These are phyloP conservation scores for Lantana camara DNA, from an alignment of 257 asterid genomes.

Conservation along the genomic window DNA sequence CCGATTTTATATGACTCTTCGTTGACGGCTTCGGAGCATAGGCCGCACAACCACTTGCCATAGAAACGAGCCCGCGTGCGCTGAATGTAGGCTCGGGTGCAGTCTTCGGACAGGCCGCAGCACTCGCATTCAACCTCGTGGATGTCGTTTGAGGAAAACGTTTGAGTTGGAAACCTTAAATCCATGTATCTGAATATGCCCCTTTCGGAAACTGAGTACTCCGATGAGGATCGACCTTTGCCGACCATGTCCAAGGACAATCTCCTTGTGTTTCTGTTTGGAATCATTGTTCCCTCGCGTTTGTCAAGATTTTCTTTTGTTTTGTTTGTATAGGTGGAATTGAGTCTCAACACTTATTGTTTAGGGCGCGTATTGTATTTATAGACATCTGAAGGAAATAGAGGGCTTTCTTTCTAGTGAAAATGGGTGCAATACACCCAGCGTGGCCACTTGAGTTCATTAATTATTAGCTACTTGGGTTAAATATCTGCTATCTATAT, in stretches of 20 bases:
- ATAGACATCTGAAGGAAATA: too few species aligned
- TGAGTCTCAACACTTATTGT: neutral
- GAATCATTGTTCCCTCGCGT: slow-evolving; percentile 25
- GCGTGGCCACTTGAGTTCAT: too few species aligned
- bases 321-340: slow-evolving; percentile 1
- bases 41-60: slow-evolving; percentile 57
- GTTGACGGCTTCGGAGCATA: slow-evolving; percentile 49
- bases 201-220: slow-evolving; percentile 26
- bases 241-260: slow-evolving; percentile 56
- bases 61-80: slow-evolving; percentile 48
- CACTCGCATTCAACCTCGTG: slow-evolving; percentile 47
- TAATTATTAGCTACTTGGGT: too few species aligned
- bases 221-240: slow-evolving; percentile 26
- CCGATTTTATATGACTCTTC: slow-evolving; percentile 51
- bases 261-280: slow-evolving; percentile 43
- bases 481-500: too few species aligned
- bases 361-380: too few species aligned
- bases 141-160: slow-evolving; percentile 26
- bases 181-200: slow-evolving; percentile 55
- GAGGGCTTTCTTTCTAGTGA: too few species aligned
- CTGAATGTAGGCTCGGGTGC: slow-evolving; percentile 42
- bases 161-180: slow-evolving; percentile 43
- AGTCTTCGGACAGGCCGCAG: slow-evolving; percentile 48
- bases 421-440: neutral
- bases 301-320: neutral